Evolutionary conservation across 768 basidiomycete genomes (phyloP).

Genomic region (Russula virescens): DNA sequence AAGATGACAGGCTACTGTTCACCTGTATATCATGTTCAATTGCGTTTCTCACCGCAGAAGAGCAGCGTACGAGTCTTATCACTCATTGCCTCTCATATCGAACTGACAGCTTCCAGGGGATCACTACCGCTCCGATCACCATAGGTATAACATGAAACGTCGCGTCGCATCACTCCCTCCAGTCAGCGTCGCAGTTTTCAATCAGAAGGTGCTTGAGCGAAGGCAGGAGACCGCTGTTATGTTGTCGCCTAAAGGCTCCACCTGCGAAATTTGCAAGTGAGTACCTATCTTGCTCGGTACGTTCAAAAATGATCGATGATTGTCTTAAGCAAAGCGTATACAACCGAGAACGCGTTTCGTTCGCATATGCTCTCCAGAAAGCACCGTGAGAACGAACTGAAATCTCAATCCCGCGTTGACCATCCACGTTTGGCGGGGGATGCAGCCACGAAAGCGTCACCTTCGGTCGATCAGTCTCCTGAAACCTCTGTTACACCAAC

Average conservation of each 20-base stretch:
- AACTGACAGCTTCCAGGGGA: slow-evolving; percentile 42
- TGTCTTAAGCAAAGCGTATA: slow-evolving; percentile 71
- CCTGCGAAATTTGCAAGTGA: slow-evolving; percentile 72
- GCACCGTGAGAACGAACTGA: slow-evolving; percentile 74
- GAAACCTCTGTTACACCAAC: not conserved
- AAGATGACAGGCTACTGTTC: slow-evolving; percentile 41
- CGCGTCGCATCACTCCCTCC: slow-evolving; percentile 87
- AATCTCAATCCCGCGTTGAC: slow-evolving; percentile 33
- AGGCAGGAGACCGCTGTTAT: slow-evolving; percentile 67
- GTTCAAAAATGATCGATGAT: not conserved
- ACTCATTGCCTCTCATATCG: not conserved
- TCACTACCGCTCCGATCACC: slow-evolving; percentile 92
- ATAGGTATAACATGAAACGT: slow-evolving; percentile 98
- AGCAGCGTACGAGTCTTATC: slow-evolving; percentile 59
- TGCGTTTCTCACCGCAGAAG: slow-evolving; percentile 74
- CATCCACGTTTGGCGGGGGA: slow-evolving; percentile 14
- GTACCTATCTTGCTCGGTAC: not conserved
- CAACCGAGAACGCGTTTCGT: slow-evolving; percentile 81
- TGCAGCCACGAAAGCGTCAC: not conserved
- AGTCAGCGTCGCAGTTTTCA: slow-evolving; percentile 69
- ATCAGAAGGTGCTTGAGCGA: slow-evolving; percentile 82
- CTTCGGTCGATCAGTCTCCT: slow-evolving; percentile 7
- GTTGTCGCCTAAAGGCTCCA: slow-evolving; percentile 50
- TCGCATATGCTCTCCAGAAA: slow-evolving; percentile 87
- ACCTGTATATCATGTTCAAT: slow-evolving; percentile 91